Evolutionary conservation across 2,329 filamentous ascomycete species (phyloP).

Genomic region (Cadophora gregata): DNA sequence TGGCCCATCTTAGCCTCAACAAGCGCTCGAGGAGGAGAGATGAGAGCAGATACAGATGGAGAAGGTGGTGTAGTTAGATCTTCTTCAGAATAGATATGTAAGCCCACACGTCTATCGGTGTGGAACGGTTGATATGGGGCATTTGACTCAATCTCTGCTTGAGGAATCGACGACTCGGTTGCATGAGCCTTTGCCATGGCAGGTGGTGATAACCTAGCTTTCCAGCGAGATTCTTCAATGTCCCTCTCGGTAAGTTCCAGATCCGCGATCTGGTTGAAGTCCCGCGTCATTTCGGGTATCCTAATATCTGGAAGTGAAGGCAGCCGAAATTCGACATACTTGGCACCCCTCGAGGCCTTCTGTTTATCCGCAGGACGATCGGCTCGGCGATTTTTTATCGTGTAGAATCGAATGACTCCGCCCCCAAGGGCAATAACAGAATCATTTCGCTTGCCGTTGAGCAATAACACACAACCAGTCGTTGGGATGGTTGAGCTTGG

Average conservation of each 20-base stretch:
- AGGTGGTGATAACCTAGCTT: slow-evolving; percentile 47
- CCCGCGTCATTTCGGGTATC: slow-evolving; percentile 60
- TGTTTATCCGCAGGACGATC: slow-evolving; percentile 60
- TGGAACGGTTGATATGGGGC: slow-evolving; percentile 96
- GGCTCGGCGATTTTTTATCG: slow-evolving; percentile 50
- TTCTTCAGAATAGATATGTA: slow-evolving; percentile 65
- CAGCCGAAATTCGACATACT: slow-evolving; percentile 64
- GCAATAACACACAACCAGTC: slow-evolving; percentile 68
- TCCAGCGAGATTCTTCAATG: slow-evolving; percentile 43
- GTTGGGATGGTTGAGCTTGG: slow-evolving; percentile 58
- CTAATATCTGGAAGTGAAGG: slow-evolving; percentile 65
- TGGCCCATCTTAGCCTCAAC: slow-evolving; percentile 19
- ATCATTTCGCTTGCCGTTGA: slow-evolving; percentile 66
- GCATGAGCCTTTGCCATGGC: slow-evolving; percentile 48
- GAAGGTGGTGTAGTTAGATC: slow-evolving; percentile 28
- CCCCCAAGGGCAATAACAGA: slow-evolving; percentile 69
- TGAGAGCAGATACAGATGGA: slow-evolving; percentile 37
- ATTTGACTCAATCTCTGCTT: slow-evolving; percentile 93
- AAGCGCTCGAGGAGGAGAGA: slow-evolving; percentile 37
- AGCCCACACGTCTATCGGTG: slow-evolving; percentile 82
- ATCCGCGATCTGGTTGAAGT: slow-evolving; percentile 54
- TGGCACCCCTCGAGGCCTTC: slow-evolving; percentile 55
- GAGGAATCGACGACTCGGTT: slow-evolving; percentile 67
- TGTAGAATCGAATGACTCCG: slow-evolving; percentile 70
- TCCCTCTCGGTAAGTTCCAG: slow-evolving; percentile 41